Evolutionary conservation across 2,329 filamentous ascomycete genomes (phyloP).

Genomic region (Microsporum audouinii): DNA sequence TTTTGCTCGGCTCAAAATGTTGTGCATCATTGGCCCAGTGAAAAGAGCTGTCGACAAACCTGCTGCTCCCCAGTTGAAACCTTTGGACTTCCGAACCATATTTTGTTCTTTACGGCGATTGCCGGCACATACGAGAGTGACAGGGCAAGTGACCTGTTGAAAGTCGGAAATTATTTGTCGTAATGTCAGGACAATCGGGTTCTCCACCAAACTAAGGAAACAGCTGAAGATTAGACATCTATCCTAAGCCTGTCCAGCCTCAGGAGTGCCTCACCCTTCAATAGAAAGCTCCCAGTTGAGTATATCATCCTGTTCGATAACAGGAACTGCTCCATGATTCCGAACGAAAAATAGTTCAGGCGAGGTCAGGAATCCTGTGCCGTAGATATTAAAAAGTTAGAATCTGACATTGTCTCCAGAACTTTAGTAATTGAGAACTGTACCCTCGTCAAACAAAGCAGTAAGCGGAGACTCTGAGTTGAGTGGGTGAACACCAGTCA

Average conservation of each 20-base stretch:
- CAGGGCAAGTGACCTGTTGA: constrained; percentile 70
- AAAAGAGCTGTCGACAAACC: constrained; percentile 79
- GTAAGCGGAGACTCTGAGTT: constrained; percentile 78
- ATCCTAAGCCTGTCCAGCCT: neutral
- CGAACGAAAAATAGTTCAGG: constrained; percentile 84
- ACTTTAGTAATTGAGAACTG: neutral
- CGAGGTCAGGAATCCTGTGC: constrained; percentile 68
- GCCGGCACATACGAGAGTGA: constrained; percentile 84
- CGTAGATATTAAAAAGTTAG: constrained; percentile 7
- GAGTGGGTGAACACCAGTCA: constrained; percentile 84
- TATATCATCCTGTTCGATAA: constrained; percentile 59
- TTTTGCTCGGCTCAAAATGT: constrained; percentile 56
- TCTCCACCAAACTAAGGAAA: constrained; percentile 54
- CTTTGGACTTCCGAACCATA: constrained; percentile 76
- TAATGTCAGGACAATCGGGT: constrained; percentile 60
- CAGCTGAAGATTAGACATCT: neutral
- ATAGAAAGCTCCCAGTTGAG: constrained; percentile 72
- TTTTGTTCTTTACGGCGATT: constrained; percentile 92
- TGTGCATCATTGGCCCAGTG: constrained; percentile 66
- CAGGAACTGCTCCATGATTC: constrained; percentile 76
- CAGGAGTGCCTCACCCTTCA: constrained; percentile 46
- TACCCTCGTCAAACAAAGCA: constrained; percentile 56
- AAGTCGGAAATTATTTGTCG: constrained; percentile 61
- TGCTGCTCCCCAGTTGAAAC: constrained; percentile 86
- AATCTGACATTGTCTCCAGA: neutral